Evolutionary conservation across 805 yeast species (phyloP).

Genomic region (Lachancea sp.): DNA sequence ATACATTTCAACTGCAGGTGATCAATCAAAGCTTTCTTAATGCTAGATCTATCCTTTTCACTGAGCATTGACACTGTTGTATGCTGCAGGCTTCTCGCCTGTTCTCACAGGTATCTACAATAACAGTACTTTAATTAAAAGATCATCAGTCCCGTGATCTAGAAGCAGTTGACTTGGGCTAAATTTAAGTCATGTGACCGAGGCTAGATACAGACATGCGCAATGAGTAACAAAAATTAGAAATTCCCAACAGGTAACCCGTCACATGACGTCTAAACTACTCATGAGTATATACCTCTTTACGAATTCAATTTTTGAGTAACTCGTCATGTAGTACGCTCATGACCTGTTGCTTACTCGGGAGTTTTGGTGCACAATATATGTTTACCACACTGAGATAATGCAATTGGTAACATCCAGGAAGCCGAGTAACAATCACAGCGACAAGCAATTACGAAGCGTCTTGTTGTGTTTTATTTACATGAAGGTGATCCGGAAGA

Average conservation of each 20-base stretch:
- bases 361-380: neutral
- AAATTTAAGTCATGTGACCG: too few relatives aligned
- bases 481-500: neutral
- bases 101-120: too few relatives aligned
- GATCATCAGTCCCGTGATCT: too few relatives aligned
- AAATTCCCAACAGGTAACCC: neutral
- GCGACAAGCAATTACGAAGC: neutral
- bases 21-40: conserved; percentile 11
- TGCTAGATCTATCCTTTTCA: conserved; percentile 10
- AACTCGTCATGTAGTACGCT: neutral
- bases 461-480: neutral
- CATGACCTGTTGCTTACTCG: neutral
- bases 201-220: neutral
- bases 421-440: too few relatives aligned
- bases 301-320: neutral
- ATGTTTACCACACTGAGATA: neutral
- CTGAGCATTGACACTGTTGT: conserved; percentile 6
- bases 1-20: conserved; percentile 16
- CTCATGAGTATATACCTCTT: neutral
- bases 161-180: too few relatives aligned
- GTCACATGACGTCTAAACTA: neutral
- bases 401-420: neutral
- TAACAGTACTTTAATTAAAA: too few relatives aligned
- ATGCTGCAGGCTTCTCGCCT: too few relatives aligned
- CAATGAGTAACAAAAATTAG: neutral